Base-by-base conservation (phyloP, 768 basidiomycete species). In the Phaffia tasmanica region DNA sequence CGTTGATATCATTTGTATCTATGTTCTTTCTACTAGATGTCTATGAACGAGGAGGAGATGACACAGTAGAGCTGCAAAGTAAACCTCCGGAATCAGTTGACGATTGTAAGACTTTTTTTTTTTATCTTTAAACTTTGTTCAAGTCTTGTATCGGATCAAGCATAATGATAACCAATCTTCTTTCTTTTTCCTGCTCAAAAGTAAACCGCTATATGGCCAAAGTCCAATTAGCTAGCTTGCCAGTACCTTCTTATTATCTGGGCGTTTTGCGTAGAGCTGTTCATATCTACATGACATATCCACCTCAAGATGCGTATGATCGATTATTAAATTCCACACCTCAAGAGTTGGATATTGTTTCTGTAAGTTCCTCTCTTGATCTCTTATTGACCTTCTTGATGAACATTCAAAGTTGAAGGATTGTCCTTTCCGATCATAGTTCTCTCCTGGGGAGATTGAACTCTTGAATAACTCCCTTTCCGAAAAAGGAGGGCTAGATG, bases 51-150 rank as follows among this genome's bases (percentile, higher is more conserved):
- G 80, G 89, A 6, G 83, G 82, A 2, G 86, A 88, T 69, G 81
- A 79, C 62, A 89, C 89, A 0, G 79, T 88, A 50, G 88, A 90
- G 72, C 81, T 86, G 27, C 74, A 87, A 30, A 84, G 86, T 65
- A 79, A 82, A 42, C 35, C 35, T 42, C 35, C 35, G 4, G 46
- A 48, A 16, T 54, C 62, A 32, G 50, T 54, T 15, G 62, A 53
- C 14, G 32, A 35, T 18, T 32, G 62, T 54, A 42, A 42, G 53
- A 46, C n/a, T 1, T 18, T 47, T 62, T 30, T 53, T 25, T 5
- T 63, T 23, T 6, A 5, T 9, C 47, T 23, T 35, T 29, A n/a
- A 7, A 3, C 62, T 25, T 42, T 42, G 6, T 11, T 42, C 11
- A 42, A 11, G n/a, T n/a, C 35, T 42, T 42, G 35, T n/a, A n/a